Percentiles rank a stretch among this genome's conserved stretches.
These are phyloP conservation scores for Poa pratensis DNA, from an alignment of 176 grass and related monocot species.

Conservation along the genomic window DNA sequence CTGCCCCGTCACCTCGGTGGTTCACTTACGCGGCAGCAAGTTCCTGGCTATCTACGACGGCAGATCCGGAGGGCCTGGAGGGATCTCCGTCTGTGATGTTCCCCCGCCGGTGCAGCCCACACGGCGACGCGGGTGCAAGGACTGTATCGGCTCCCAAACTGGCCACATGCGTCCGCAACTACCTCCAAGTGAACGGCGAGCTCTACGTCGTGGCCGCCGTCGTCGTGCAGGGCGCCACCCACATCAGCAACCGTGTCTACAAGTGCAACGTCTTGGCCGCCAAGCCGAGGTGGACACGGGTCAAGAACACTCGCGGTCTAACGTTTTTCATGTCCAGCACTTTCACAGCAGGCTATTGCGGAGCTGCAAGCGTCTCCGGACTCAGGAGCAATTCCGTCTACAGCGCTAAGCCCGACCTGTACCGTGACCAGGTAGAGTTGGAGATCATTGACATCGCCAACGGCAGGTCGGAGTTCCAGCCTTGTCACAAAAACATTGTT, in stretches of 20 bases:
- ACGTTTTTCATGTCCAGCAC: constrained; percentile 13
- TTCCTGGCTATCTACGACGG: constrained; percentile 10
- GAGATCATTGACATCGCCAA: constrained; percentile 16
- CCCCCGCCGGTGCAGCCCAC: neutral
- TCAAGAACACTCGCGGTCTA: neutral
- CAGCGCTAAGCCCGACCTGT: neutral
- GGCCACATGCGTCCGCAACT: neutral
- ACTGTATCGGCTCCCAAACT: neutral
- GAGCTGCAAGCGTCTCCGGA: neutral
- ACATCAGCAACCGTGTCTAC: neutral
- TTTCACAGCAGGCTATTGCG: neutral
- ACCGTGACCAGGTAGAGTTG: neutral
- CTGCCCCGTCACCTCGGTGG: neutral
- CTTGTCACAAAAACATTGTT: neutral
- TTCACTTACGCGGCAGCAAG: neutral
- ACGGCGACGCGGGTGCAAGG: neutral
- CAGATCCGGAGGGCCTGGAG: neutral
- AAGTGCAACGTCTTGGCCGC: neutral
- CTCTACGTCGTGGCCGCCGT: constrained; percentile 27
- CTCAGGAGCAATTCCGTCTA: constrained; percentile 32
- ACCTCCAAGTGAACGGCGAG: constrained; percentile 27
- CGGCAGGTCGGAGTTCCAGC: neutral
- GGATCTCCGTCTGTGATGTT: constrained; percentile 6
- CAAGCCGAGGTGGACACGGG: constrained; percentile 9
- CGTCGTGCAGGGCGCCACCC: neutral